Conservation (phyloP, 2,329 filamentous ascomycete genomes). For the Chrysosphaeria jannelii region DNA sequence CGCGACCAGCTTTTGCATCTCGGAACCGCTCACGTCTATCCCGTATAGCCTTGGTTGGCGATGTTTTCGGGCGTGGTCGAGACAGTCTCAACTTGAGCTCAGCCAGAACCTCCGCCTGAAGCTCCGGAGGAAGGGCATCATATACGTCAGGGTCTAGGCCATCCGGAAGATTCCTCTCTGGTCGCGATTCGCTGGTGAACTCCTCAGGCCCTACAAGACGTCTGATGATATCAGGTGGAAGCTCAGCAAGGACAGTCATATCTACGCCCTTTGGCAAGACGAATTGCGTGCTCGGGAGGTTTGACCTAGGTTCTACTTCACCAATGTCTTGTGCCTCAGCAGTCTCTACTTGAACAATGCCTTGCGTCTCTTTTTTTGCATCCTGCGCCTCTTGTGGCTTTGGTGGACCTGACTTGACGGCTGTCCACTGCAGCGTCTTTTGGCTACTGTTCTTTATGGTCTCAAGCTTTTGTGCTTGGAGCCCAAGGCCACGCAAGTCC, state of each 20-base stretch:
- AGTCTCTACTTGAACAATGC: too few relatives aligned
- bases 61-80: constrained; percentile 13
- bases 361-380: neutral
- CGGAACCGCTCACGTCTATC: constrained; percentile 20
- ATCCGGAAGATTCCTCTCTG: constrained; percentile 9
- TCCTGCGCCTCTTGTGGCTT: neutral
- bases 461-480: constrained; percentile 84
- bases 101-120: constrained; percentile 37
- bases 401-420: neutral
- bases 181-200: constrained; percentile 4
- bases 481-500: constrained; percentile 70
- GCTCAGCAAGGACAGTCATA: constrained; percentile 47
- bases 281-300: constrained; percentile 53
- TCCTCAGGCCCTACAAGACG: constrained; percentile 31
- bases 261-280: constrained; percentile 66
- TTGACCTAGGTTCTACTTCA: neutral
- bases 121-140: constrained; percentile 1
- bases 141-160: constrained; percentile 1
- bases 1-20: constrained; percentile 25
- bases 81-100: constrained; percentile 10
- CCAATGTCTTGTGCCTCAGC: too few relatives aligned
- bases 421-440: constrained; percentile 31
- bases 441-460: constrained; percentile 73
- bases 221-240: constrained; percentile 57
- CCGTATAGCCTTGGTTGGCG: constrained; percentile 17